Conservation (phyloP, 345 rosid species). For the Lenwebbia sp. region DNA sequence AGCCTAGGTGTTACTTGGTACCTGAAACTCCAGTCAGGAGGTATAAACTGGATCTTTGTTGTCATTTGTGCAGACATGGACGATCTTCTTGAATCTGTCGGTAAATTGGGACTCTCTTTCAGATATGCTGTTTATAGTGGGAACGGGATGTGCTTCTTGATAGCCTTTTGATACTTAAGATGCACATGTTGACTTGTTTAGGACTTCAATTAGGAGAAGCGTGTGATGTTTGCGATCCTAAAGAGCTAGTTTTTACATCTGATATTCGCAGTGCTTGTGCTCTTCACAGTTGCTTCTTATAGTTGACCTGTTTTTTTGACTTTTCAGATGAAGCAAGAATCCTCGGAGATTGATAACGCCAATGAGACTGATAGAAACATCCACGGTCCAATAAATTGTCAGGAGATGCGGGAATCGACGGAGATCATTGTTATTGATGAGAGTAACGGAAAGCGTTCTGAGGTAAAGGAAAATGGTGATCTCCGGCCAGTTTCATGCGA, state of each 20-base stretch:
- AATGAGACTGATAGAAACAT: neutral
- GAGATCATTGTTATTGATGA: slow-evolving; percentile 2
- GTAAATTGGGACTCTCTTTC: neutral
- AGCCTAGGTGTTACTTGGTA: neutral
- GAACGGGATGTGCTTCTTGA: neutral
- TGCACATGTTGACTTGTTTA: neutral
- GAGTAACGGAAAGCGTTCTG: slow-evolving; percentile 10
- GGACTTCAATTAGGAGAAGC: neutral
- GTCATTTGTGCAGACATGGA: neutral
- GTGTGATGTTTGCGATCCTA: neutral
- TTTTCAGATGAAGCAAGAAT: slow-evolving; percentile 6
- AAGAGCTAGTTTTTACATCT: neutral
- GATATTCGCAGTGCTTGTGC: neutral
- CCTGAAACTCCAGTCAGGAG: neutral
- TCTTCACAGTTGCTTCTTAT: neutral
- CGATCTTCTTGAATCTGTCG: neutral
- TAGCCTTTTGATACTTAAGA: neutral
- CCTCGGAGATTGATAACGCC: slow-evolving; percentile 14
- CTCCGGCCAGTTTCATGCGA: slow-evolving; percentile 27
- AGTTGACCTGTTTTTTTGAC: neutral
- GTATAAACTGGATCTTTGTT: neutral
- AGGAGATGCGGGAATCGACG: neutral
- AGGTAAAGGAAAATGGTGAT: slow-evolving; percentile 11
- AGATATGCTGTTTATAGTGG: neutral
- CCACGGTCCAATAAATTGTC: neutral